Evolutionary conservation across 2,329 filamentous ascomycete species (phyloP).

Genomic region (Aspergillus bombycis): DNA sequence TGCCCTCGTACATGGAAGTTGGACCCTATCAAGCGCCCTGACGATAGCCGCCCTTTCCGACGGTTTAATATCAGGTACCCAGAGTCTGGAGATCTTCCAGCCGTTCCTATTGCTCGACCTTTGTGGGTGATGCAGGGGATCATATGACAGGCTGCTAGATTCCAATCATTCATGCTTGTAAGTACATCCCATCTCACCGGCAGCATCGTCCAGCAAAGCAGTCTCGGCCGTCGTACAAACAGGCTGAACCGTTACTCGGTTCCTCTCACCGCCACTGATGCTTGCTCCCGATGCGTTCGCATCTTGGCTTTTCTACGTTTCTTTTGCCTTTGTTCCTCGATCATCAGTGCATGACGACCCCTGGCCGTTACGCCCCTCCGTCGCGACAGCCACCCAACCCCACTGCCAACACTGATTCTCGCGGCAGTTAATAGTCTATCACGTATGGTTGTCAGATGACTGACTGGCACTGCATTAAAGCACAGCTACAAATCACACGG

Average conservation of each 20-base stretch:
- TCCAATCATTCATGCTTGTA: not conserved
- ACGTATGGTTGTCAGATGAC: not conserved
- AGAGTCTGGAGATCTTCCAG: not conserved
- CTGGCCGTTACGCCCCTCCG: not conserved
- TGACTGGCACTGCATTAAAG: not conserved
- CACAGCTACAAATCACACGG: not conserved
- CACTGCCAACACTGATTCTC: not conserved
- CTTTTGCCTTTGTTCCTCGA: not conserved
- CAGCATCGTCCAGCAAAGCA: not conserved
- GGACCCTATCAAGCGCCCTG: not conserved
- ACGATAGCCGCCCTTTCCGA: constrained; percentile 1
- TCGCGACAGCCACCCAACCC: not conserved
- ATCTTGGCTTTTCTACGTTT: not conserved
- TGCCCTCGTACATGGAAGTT: not conserved
- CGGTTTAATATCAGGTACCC: not conserved
- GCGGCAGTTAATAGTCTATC: not conserved
- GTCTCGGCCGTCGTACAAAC: not conserved
- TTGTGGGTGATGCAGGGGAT: not conserved
- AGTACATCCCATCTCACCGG: not conserved
- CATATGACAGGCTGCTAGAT: not conserved
- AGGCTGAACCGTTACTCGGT: not conserved
- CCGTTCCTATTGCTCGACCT: not conserved
- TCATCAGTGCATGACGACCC: not conserved
- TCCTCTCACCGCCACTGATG: not conserved
- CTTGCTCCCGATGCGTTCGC: not conserved